Conservation (phyloP, 768 basidiomycete species). For the Suillus variegatus region DNA sequence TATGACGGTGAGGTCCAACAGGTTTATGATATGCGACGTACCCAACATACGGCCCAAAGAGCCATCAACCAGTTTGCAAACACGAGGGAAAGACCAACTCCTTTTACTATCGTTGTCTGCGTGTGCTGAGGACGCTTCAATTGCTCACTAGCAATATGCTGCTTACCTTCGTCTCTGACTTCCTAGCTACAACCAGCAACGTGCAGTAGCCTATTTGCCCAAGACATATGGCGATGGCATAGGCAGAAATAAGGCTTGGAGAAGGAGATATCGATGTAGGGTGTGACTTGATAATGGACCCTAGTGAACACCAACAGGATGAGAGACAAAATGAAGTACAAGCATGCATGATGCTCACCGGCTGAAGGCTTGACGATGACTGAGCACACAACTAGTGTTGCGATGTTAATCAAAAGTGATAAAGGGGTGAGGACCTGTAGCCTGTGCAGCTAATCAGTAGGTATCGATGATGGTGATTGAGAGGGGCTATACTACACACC, state of each 20-base stretch:
- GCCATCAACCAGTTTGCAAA: conserved; percentile 81
- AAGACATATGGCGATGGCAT: conserved; percentile 60
- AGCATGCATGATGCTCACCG: conserved; percentile 29
- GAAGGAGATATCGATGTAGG: conserved; percentile 76
- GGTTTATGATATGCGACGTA: conserved; percentile 30
- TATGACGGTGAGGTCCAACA: background rate
- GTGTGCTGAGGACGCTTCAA: conserved; percentile 7
- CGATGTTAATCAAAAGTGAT: conserved; percentile 79
- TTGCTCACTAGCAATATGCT: background rate
- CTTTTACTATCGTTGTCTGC: conserved; percentile 69
- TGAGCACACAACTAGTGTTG: conserved; percentile 67
- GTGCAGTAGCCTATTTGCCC: conserved; percentile 83
- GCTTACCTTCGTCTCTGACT: conserved; percentile 77
- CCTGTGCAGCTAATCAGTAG: conserved; percentile 29
- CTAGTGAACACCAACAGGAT: conserved; percentile 29
- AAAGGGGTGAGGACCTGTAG: conserved; percentile 89
- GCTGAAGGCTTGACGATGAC: conserved; percentile 67
- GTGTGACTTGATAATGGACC: conserved; percentile 50
- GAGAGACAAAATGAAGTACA: background rate
- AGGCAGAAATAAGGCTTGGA: conserved; percentile 54
- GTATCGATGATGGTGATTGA: background rate
- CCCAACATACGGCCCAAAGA: conserved; percentile 78
- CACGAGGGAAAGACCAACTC: conserved; percentile 78
- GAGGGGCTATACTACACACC: conserved; percentile 36
- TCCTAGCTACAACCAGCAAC: conserved; percentile 68